Evolutionary conservation across 805 yeast genomes (phyloP).

Genomic region (Nakazawaea holstii): DNA sequence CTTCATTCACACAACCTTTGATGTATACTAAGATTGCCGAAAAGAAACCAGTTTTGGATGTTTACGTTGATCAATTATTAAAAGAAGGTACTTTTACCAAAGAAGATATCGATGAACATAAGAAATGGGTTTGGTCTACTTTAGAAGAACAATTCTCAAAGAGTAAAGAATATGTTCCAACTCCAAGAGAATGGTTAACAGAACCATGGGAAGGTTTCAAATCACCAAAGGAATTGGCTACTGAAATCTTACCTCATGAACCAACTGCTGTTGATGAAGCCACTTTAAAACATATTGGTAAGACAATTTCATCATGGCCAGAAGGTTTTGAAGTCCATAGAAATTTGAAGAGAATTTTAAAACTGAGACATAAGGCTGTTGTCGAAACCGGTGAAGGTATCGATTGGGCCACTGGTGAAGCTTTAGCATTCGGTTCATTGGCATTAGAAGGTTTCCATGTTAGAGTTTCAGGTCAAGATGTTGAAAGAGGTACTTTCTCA

Average conservation of each 20-base stretch:
- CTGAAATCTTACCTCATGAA: conserved; percentile 90
- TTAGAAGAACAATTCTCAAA: conserved; percentile 87
- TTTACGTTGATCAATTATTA: conserved; percentile 74
- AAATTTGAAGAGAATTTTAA: conserved; percentile 91
- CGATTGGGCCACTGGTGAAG: conserved; percentile 99
- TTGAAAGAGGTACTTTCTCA: conserved; percentile 99
- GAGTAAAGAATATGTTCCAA: conserved; percentile 86
- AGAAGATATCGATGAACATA: conserved; percentile 92
- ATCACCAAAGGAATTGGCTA: conserved; percentile 94
- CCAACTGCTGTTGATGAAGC: conserved; percentile 85
- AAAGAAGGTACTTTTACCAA: conserved; percentile 84
- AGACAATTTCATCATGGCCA: conserved; percentile 77
- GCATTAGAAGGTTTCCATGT: conserved; percentile 92
- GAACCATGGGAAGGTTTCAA: conserved; percentile 99
- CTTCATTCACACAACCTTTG: conserved; percentile 95
- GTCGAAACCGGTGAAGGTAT: conserved; percentile 83
- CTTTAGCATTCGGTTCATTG: conserved; percentile 92
- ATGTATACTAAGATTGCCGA: conserved; percentile 91
- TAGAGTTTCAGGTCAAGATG: conserved; percentile 98
- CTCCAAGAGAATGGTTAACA: conserved; percentile 95
- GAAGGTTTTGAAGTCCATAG: conserved; percentile 84
- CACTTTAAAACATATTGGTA: conserved; percentile 73
- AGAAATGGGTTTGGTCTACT: conserved; percentile 94
- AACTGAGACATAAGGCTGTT: conserved; percentile 77
- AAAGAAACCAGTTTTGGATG: conserved; percentile 84